A percentile compares a stretch with the other conserved stretches of the same genome.
Conservation (phyloP, 2,329 filamentous ascomycete species). For the Phoma sp. region DNA sequence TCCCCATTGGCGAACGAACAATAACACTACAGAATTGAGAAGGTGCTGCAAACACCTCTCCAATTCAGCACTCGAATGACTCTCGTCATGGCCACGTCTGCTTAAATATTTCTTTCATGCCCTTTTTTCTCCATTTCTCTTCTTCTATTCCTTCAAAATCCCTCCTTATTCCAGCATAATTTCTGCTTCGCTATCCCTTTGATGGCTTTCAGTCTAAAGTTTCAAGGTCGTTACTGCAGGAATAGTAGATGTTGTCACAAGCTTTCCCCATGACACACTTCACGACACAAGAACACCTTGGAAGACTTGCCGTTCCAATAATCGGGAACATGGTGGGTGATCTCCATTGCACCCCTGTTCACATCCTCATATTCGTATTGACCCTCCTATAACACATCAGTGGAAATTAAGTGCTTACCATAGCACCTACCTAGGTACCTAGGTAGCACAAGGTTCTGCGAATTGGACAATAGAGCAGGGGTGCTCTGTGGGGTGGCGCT, state of each 20-base stretch:
- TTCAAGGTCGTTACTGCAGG: background rate
- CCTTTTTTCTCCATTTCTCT: too few species aligned
- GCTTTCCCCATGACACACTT: background rate
- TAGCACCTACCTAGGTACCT: too few species aligned
- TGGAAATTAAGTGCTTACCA: too few species aligned
- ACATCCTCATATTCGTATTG: background rate
- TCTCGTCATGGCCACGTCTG: too few species aligned
- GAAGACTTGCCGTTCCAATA: background rate
- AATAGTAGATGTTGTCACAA: background rate
- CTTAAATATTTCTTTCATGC: background rate
- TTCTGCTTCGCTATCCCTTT: background rate
- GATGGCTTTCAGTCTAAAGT: background rate
- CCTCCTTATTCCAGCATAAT: too few species aligned
- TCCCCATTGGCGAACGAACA: background rate
- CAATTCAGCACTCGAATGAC: background rate
- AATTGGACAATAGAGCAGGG: too few species aligned
- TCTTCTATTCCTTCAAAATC: too few species aligned
- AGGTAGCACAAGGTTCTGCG: too few species aligned
- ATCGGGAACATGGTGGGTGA: background rate
- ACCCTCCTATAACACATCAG: background rate
- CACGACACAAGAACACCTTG: background rate
- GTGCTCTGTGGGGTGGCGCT: too few species aligned
- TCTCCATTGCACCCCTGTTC: slow-evolving; percentile 1
- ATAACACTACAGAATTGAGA: background rate
- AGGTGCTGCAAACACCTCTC: background rate